phyloP scores from a whole-genome alignment of 352 stramenopile genomes.

The Phytophthora cactorum region DNA sequence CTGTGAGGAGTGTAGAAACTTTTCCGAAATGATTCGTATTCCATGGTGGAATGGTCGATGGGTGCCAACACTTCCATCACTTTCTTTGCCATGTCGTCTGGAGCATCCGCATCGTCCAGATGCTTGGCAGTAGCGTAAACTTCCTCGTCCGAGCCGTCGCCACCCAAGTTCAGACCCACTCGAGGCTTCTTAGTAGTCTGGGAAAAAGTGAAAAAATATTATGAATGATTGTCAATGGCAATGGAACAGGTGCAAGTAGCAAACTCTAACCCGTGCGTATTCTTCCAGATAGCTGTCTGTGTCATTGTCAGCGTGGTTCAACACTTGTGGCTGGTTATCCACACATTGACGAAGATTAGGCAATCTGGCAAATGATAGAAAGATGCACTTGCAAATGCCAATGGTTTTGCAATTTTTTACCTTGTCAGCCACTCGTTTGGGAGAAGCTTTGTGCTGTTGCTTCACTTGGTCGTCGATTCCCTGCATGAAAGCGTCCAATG shows the following conservation, averaged over 20 bases:
- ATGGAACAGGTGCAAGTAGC: not conserved
- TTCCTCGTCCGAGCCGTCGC: slow-evolving; percentile 76
- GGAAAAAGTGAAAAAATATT: not conserved
- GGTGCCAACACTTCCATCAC: slow-evolving; percentile 79
- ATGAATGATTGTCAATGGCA: slow-evolving; percentile 1
- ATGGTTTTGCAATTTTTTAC: slow-evolving; percentile 9
- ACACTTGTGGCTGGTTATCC: slow-evolving; percentile 31
- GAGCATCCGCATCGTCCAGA: slow-evolving; percentile 37
- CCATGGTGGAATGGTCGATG: slow-evolving; percentile 67
- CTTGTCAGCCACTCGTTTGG: slow-evolving; percentile 45
- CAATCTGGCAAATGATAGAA: slow-evolving; percentile 4
- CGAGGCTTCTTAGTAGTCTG: slow-evolving; percentile 52
- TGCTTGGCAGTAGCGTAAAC: slow-evolving; percentile 72
- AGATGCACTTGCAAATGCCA: not conserved
- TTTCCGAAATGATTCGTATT: slow-evolving; percentile 88
- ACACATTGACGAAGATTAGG: slow-evolving; percentile 2
- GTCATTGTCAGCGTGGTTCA: slow-evolving; percentile 46
- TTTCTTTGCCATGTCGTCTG: slow-evolving; percentile 52
- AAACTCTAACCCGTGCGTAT: slow-evolving; percentile 27
- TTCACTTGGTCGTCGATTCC: slow-evolving; percentile 82
- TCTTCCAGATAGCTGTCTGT: slow-evolving; percentile 40
- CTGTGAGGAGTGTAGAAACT: slow-evolving; percentile 68
- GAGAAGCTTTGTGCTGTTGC: slow-evolving; percentile 33
- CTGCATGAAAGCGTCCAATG: slow-evolving; percentile 86
- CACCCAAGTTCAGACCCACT: slow-evolving; percentile 1